Conservation (phyloP, 192 early-diverging fungal genomes). For the Backusella macrospora region DNA sequence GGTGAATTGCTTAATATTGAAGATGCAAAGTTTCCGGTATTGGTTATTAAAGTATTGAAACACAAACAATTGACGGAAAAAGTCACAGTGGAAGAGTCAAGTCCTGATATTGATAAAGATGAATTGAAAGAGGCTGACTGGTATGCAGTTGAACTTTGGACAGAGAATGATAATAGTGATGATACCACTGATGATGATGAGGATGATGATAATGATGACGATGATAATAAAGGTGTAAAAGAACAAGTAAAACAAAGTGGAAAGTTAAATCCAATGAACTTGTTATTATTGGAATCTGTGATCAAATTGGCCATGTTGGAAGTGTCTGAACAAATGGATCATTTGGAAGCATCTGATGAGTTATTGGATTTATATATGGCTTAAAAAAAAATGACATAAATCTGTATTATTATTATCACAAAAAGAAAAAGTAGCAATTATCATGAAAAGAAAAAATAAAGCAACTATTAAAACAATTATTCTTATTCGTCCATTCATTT, state of each 20-base stretch:
- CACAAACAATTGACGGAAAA: conserved; percentile 18
- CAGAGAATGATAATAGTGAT: conserved; percentile 16
- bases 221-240: conserved; percentile 19
- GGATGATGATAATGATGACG: conserved; percentile 30
- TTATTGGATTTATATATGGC: conserved; percentile 61
- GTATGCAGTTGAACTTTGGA: conserved; percentile 43
- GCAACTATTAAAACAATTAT: too few relatives aligned
- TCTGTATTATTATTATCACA: neutral
- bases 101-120: conserved; percentile 34
- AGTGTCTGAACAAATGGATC: conserved; percentile 61
- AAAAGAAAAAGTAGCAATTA: neutral
- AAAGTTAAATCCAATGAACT: conserved; percentile 30
- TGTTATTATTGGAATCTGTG: conserved; percentile 68
- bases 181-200: conserved; percentile 18
- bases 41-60: conserved; percentile 68
- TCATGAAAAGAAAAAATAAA: neutral
- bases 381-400: neutral
- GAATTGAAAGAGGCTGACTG: conserved; percentile 31
- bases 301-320: conserved; percentile 67
- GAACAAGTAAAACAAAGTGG: neutral
- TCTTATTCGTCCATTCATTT: too few relatives aligned
- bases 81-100: conserved; percentile 15
- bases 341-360: conserved; percentile 70
- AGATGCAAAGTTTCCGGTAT: conserved; percentile 64
- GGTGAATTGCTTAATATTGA: conserved; percentile 78